Percentiles rank a stretch among this genome's conserved stretches.
Evolutionary conservation across 2,329 filamentous ascomycete genomes (phyloP).

Genomic region (Ophiostoma sp.): DNA sequence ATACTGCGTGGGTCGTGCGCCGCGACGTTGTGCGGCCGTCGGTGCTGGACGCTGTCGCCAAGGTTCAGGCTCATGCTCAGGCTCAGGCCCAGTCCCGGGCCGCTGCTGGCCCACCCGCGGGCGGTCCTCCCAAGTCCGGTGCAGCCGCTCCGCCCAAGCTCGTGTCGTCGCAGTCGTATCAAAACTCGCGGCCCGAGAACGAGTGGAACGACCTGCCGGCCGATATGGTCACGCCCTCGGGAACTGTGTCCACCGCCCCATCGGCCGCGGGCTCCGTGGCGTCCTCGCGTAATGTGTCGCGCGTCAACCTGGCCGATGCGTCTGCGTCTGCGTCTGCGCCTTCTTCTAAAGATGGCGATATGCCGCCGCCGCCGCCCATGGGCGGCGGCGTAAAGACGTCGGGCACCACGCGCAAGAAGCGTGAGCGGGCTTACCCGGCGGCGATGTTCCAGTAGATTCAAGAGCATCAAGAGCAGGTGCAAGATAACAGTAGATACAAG

Average conservation of each 20-base stretch:
- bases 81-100: neutral
- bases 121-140: neutral
- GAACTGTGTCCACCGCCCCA: slow-evolving; percentile 16
- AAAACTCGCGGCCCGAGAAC: slow-evolving; percentile 53
- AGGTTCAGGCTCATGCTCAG: neutral
- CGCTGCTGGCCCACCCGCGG: neutral
- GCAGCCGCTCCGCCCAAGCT: neutral
- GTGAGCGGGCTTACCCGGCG: slow-evolving; percentile 56
- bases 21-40: slow-evolving; percentile 36
- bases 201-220: slow-evolving; percentile 63
- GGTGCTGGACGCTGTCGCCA: slow-evolving; percentile 3
- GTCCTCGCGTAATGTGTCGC: slow-evolving; percentile 25
- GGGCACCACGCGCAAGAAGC: slow-evolving; percentile 42
- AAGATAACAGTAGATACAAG: neutral
- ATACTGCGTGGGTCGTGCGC: slow-evolving; percentile 56
- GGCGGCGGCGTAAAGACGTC: slow-evolving; percentile 43
- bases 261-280: slow-evolving; percentile 18
- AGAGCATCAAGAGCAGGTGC: neutral
- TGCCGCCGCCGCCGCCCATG: slow-evolving; percentile 15
- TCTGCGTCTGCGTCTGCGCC: too few relatives aligned
- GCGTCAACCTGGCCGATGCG: slow-evolving; percentile 27
- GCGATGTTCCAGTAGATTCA: slow-evolving; percentile 49
- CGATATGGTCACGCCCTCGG: slow-evolving; percentile 46
- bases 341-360: neutral
- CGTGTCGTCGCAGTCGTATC: slow-evolving; percentile 45